Base-by-base conservation (phyloP, 169 alveolate species). In the Eimeria praecox region DNA sequence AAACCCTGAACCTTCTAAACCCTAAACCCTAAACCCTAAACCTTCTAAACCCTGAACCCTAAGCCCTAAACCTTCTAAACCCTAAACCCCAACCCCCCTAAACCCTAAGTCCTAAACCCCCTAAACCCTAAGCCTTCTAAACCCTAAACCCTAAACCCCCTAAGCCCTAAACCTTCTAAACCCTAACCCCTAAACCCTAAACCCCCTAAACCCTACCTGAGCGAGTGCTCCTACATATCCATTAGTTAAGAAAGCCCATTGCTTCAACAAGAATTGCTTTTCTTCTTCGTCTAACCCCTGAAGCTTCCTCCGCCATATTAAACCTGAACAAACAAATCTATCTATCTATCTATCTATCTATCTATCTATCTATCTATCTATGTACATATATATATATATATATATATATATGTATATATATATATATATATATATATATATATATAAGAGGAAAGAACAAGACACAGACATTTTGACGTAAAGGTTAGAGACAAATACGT, bases 101-200 rank as follows among this genome's bases (percentile, higher is more conserved):
- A 30, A 5, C 38, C 38, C 12, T 9, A 71, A 5, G n/a, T 44
- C 59, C 38, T 44, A 64, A 38, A 38, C 80, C n/a, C n/a, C n/a
- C n/a, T n/a, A n/a, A n/a, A n/a, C n/a, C 59, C 59, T 35, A 54
- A 18, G 42, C 35, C 3, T n/a, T n/a, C n/a, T n/a, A n/a, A n/a
- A n/a, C n/a, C n/a, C n/a, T n/a, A n/a, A n/a, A n/a, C n/a, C n/a
- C n/a, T n/a, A n/a, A n/a, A n/a, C n/a, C n/a, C n/a, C n/a, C 27
- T 40, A 38, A 20, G 27, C 90, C 46, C 52, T 42, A 20, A 24
- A 35, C 90, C 44, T n/a, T n/a, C 69, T 20, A 49, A 49, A 42
- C 87, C 87, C 87, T 75, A 75, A 75, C n/a, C n/a, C n/a, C n/a
- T n/a, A n/a, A n/a, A 75, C 87, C 87, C 87, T 75, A 75, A 75